phyloP scores from a whole-genome alignment of 352 stramenopile genomes.

The Phytophthora pseudosyringae region DNA sequence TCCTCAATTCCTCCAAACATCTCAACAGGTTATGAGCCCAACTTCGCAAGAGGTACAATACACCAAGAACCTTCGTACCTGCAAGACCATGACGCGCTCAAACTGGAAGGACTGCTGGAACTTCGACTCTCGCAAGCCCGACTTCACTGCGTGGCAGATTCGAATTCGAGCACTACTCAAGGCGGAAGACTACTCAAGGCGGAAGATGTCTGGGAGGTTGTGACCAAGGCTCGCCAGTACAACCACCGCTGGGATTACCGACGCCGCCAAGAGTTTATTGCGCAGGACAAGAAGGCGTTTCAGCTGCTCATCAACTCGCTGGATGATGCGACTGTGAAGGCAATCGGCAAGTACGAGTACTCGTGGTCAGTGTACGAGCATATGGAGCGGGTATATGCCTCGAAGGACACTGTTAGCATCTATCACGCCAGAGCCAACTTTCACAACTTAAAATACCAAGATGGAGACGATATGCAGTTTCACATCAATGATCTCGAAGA shows the following conservation, averaged over 20 bases:
- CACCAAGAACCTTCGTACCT: neutral
- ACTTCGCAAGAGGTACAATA: neutral
- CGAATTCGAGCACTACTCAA: constrained; percentile 1
- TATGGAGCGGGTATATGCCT: constrained; percentile 12
- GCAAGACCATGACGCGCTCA: neutral
- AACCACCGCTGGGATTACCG: neutral
- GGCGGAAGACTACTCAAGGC: too few relatives aligned
- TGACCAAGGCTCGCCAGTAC: neutral
- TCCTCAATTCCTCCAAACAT: neutral
- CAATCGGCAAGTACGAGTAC: constrained; percentile 14
- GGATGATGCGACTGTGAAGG: constrained; percentile 16
- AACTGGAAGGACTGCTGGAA: constrained; percentile 23
- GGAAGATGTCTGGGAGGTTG: constrained; percentile 12
- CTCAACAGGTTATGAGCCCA: neutral
- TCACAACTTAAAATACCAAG: constrained; percentile 7
- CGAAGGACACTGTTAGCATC: constrained; percentile 14
- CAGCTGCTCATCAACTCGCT: constrained; percentile 22
- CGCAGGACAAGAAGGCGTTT: constrained; percentile 9
- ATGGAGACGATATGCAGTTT: constrained; percentile 21
- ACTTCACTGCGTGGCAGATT: constrained; percentile 12
- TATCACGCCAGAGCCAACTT: constrained; percentile 2
- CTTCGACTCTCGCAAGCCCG: constrained; percentile 9
- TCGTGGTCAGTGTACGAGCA: constrained; percentile 18
- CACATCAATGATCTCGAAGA: constrained; percentile 16
- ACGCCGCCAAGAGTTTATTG: neutral